Conservation (phyloP, 140 eudicot genomes). For the Flaveria floridana region DNA sequence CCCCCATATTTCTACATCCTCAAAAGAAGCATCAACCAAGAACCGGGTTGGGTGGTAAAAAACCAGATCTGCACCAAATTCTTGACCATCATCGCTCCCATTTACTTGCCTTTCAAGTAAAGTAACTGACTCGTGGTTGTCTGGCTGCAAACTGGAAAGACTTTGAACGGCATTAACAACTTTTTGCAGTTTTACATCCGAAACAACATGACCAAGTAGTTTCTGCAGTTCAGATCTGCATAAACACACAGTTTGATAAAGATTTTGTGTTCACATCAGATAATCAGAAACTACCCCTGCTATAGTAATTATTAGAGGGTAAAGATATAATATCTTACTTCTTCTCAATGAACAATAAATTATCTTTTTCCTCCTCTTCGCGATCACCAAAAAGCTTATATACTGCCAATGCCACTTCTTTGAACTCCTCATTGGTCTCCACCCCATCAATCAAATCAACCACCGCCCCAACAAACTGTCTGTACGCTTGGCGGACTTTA, state of each 20-base stretch:
- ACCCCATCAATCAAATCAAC: constrained; percentile 78
- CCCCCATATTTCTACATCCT: constrained; percentile 54
- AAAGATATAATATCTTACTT: constrained; percentile 51
- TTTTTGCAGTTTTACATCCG: constrained; percentile 55
- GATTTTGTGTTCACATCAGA: constrained; percentile 4
- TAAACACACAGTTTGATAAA: constrained; percentile 17
- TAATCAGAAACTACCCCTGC: constrained; percentile 15
- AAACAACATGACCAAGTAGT: constrained; percentile 61
- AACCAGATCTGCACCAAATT: constrained; percentile 81
- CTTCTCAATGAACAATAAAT: constrained; percentile 43
- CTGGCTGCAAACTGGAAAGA: constrained; percentile 63
- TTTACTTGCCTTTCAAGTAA: constrained; percentile 38
- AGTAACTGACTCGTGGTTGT: constrained; percentile 31
- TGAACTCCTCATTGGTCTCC: constrained; percentile 72
- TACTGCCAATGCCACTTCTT: constrained; percentile 66
- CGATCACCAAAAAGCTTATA: constrained; percentile 54
- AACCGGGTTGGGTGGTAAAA: constrained; percentile 78
- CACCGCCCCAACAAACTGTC: constrained; percentile 71
- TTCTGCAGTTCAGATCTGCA: constrained; percentile 85
- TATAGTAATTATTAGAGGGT: constrained; percentile 1
- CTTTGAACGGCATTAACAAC: constrained; percentile 58
- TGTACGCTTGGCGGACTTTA: constrained; percentile 85
- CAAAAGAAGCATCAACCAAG: constrained; percentile 70
- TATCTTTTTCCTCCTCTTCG: constrained; percentile 44
- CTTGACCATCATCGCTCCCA: constrained; percentile 44